A percentile compares a stretch with the other conserved stretches of the same genome.
phyloP scores from a whole-genome alignment of 2,329 filamentous ascomycete genomes.

The Alternaria gaisen region DNA sequence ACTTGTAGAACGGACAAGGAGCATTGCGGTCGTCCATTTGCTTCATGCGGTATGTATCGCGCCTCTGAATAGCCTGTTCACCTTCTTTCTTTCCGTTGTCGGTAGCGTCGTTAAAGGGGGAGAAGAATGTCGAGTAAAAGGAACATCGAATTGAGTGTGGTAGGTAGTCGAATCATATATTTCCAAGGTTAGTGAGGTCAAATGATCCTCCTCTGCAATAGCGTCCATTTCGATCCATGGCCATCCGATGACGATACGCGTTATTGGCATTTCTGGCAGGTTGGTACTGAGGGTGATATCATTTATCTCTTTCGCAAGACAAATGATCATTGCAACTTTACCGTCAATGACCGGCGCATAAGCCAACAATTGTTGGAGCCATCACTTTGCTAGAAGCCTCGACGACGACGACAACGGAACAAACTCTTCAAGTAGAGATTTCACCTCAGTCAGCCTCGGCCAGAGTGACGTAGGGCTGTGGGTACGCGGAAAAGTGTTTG shows the following conservation, averaged over 20 bases:
- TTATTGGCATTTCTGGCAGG: rapidly evolving
- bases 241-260: not conserved
- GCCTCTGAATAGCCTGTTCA: not conserved
- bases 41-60: not conserved
- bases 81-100: not conserved
- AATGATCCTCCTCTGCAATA: too few relatives aligned
- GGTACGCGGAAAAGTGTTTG: not conserved
- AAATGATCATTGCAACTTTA: not conserved
- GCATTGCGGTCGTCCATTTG: not conserved
- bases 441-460: not conserved
- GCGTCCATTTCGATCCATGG: not conserved
- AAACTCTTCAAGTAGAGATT: not conserved
- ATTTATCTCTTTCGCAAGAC: not conserved
- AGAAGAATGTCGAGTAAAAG: too few relatives aligned
- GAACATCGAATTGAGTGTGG: too few relatives aligned
- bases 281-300: not conserved
- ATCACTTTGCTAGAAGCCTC: not conserved
- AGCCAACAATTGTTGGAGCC: not conserved
- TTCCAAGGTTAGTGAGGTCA: too few relatives aligned
- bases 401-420: not conserved
- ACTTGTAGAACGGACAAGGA: not conserved
- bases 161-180: too few relatives aligned
- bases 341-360: not conserved
- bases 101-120: too few relatives aligned
- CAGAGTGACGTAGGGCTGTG: not conserved